A percentile compares a stretch with the other conserved stretches of the same genome.
Conservation (phyloP, 306 rosid genomes). For the Datisca glomerata region DNA sequence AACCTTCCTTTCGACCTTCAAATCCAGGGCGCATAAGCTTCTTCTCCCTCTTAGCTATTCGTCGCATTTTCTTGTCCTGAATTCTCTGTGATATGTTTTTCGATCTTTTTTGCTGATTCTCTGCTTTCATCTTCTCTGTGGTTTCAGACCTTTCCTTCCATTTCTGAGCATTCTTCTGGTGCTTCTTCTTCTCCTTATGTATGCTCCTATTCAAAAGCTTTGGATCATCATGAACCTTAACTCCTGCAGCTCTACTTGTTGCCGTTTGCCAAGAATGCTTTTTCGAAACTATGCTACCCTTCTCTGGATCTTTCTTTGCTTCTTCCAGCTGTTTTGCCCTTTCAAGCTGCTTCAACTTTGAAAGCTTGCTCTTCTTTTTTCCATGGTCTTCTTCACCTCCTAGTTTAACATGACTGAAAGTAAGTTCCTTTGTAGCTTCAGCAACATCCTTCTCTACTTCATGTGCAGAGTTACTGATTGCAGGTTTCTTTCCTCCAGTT, state of each 20-base stretch:
- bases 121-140: conserved; percentile 54
- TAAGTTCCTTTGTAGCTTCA: conserved; percentile 66
- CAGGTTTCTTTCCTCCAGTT: conserved; percentile 19
- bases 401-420: conserved; percentile 64
- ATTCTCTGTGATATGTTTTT: conserved; percentile 49
- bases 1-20: conserved; percentile 82
- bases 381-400: conserved; percentile 37
- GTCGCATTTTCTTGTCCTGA: conserved; percentile 56
- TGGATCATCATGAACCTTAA: conserved; percentile 79
- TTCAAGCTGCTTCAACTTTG: conserved; percentile 61
- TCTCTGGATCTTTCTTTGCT: conserved; percentile 63
- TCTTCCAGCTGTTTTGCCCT: conserved; percentile 56
- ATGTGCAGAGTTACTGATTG: background rate
- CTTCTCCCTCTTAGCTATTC: conserved; percentile 76
- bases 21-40: conserved; percentile 83
- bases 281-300: conserved; percentile 43
- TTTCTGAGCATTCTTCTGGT: conserved; percentile 53
- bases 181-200: conserved; percentile 58
- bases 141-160: conserved; percentile 67
- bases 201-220: conserved; percentile 45
- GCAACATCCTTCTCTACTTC: conserved; percentile 42
- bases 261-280: conserved; percentile 74
- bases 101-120: conserved; percentile 62
- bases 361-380: conserved; percentile 49
- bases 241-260: conserved; percentile 63